Evolutionary conservation across 306 rosid genomes (phyloP).

Genomic region (Lablab purpureus): DNA sequence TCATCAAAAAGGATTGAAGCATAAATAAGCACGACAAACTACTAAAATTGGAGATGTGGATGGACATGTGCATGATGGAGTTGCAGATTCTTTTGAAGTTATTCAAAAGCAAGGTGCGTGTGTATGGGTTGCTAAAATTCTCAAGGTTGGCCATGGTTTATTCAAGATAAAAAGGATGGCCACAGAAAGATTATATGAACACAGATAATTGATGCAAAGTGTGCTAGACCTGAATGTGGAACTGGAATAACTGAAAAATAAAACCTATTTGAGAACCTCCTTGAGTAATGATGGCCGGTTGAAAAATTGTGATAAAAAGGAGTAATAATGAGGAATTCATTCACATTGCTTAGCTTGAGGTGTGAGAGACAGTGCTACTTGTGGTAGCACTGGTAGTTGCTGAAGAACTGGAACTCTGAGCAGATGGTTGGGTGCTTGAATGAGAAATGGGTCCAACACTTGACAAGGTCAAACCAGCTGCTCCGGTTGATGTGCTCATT

Average conservation of each 20-base stretch:
- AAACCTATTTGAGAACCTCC: slow-evolving; percentile 76
- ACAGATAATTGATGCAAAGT: slow-evolving; percentile 65
- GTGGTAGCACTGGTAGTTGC: slow-evolving; percentile 57
- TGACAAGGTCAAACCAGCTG: slow-evolving; percentile 80
- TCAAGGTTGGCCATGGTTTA: slow-evolving; percentile 80
- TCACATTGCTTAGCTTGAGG: slow-evolving; percentile 78
- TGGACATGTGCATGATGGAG: slow-evolving; percentile 59
- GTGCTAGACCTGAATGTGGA: slow-evolving; percentile 70
- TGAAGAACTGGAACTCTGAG: slow-evolving; percentile 69
- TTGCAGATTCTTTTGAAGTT: slow-evolving; percentile 71
- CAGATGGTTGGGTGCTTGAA: slow-evolving; percentile 64
- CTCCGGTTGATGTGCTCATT: slow-evolving; percentile 75
- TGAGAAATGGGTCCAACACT: slow-evolving; percentile 61
- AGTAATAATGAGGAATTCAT: slow-evolving; percentile 61
- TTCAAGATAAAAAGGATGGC: slow-evolving; percentile 79
- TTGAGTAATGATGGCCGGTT: slow-evolving; percentile 64
- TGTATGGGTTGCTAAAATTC: slow-evolving; percentile 80
- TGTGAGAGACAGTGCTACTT: slow-evolving; percentile 62
- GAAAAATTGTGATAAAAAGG: slow-evolving; percentile 73
- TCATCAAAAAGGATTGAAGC: slow-evolving; percentile 56
- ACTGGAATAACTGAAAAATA: slow-evolving; percentile 65
- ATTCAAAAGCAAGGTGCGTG: slow-evolving; percentile 71
- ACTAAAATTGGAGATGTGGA: slow-evolving; percentile 58
- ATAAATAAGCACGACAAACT: slow-evolving; percentile 62
- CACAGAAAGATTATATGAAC: slow-evolving; percentile 74